These are phyloP conservation scores for Daldinia grandis DNA, from an alignment of 495 filamentous ascomycete genomes.

Conservation along the genomic window DNA sequence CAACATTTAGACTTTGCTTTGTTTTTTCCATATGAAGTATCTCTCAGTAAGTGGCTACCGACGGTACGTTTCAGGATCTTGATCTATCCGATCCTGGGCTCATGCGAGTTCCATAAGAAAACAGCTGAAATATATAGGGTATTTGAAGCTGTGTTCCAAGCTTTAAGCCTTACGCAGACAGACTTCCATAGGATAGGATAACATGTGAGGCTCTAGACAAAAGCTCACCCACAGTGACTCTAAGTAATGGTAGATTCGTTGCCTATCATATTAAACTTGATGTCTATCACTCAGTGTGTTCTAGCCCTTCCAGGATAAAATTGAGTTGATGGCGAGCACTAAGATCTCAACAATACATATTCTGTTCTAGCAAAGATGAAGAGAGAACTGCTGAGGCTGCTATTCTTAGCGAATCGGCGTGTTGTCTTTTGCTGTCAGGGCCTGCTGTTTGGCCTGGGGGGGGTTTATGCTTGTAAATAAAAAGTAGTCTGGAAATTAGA, in stretches of 20 bases:
- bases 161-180: neutral
- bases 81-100: neutral
- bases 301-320: too few species aligned
- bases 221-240: too few species aligned
- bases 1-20: neutral
- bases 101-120: neutral
- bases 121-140: neutral
- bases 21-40: neutral
- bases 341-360: neutral
- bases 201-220: too few species aligned
- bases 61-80: neutral
- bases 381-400: neutral
- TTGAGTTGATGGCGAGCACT: too few species aligned
- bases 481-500: conserved; percentile 21
- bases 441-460: conserved; percentile 13
- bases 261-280: too few species aligned
- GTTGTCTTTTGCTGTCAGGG: neutral
- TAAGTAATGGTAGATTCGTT: too few species aligned
- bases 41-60: neutral
- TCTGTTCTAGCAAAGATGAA: neutral
- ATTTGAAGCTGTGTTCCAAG: neutral
- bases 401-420: neutral
- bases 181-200: neutral
- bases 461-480: conserved; percentile 25
- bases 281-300: too few species aligned